phyloP scores from a whole-genome alignment of 345 rosid species.

The Hibiscus syriacus region DNA sequence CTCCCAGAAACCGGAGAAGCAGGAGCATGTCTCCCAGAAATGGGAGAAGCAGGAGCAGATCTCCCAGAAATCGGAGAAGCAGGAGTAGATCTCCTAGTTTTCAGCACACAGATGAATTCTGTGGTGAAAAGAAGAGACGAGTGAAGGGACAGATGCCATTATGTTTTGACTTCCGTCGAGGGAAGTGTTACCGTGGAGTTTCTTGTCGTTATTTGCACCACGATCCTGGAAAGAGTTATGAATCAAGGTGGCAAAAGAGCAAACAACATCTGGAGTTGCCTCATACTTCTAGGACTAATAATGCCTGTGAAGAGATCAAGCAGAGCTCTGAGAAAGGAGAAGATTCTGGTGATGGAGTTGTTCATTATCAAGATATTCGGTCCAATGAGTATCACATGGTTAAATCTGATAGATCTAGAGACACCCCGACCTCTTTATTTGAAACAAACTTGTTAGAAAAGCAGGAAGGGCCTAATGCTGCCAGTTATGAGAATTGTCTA shows the following conservation, averaged over 20 bases:
- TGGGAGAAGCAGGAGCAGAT: slow-evolving; percentile 28
- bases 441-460: slow-evolving; percentile 13
- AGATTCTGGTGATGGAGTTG: slow-evolving; percentile 14
- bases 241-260: slow-evolving; percentile 29
- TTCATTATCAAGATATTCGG: slow-evolving; percentile 1
- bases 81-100: slow-evolving; percentile 41
- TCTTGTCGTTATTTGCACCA: slow-evolving; percentile 56
- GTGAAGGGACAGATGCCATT: slow-evolving; percentile 26
- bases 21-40: slow-evolving; percentile 41
- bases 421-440: slow-evolving; percentile 6
- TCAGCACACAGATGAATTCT: slow-evolving; percentile 20
- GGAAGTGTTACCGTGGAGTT: slow-evolving; percentile 55
- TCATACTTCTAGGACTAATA: slow-evolving; percentile 12
- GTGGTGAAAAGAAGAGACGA: slow-evolving; percentile 19
- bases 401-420: slow-evolving; percentile 7
- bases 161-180: slow-evolving; percentile 54
- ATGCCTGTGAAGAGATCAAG: slow-evolving; percentile 18
- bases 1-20: slow-evolving; percentile 23
- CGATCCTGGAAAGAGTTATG: slow-evolving; percentile 27
- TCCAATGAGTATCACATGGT: slow-evolving; percentile 11
- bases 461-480: slow-evolving; percentile 3
- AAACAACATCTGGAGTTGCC: slow-evolving; percentile 23
- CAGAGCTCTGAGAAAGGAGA: slow-evolving; percentile 17
- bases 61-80: slow-evolving; percentile 26
- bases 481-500: slow-evolving; percentile 1